Conservation (phyloP, 2,329 filamentous ascomycete species). For the Stemphylium beticola region DNA sequence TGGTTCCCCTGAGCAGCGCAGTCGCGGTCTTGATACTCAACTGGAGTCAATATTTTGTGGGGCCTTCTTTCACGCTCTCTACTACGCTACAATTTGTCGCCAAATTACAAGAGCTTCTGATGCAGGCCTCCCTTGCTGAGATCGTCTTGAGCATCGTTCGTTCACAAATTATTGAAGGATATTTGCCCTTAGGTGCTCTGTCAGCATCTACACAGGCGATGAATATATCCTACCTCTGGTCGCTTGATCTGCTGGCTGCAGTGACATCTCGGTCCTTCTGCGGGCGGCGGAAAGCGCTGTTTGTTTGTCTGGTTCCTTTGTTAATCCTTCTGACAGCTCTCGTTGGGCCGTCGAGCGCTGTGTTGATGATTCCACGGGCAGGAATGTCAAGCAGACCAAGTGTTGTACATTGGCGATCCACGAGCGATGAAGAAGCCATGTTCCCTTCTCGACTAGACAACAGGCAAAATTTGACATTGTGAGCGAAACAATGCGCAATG, state of each 20-base stretch:
- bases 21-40: constrained; percentile 7
- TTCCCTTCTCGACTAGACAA: too few relatives aligned
- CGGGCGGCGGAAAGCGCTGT: neutral
- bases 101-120: constrained; percentile 26
- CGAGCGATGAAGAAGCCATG: too few relatives aligned
- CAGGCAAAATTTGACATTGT: too few relatives aligned
- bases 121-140: constrained; percentile 21
- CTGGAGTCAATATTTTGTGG: constrained; percentile 8
- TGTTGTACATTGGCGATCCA: too few relatives aligned
- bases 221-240: constrained; percentile 27
- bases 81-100: constrained; percentile 22
- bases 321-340: constrained; percentile 5
- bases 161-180: neutral
- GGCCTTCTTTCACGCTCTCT: neutral
- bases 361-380: constrained; percentile 13
- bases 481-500: too few relatives aligned
- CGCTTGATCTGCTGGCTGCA: constrained; percentile 15
- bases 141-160: constrained; percentile 14
- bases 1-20: constrained; percentile 11
- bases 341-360: constrained; percentile 14
- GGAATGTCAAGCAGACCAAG: neutral
- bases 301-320: neutral
- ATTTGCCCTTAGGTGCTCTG: constrained; percentile 17
- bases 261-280: neutral
- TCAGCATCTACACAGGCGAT: constrained; percentile 9